Percentiles rank a stretch among this genome's conserved stretches.
phyloP scores from a whole-genome alignment of 2,329 filamentous ascomycete genomes.

The Exophiala alcalophila region DNA sequence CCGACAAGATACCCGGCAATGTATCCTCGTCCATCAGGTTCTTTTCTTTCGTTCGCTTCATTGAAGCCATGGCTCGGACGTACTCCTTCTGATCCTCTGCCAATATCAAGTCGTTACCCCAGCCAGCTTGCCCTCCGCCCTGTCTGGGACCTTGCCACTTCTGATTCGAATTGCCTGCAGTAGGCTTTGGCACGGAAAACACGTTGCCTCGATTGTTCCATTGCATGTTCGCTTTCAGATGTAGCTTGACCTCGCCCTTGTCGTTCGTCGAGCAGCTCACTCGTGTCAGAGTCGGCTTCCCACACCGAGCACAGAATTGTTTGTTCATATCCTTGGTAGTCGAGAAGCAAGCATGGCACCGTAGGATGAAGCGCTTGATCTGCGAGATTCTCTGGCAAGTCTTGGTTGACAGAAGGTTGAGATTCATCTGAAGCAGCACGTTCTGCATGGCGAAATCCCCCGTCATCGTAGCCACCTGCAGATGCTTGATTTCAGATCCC shows the following conservation, averaged over 20 bases:
- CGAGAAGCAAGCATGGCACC: slow-evolving; percentile 91
- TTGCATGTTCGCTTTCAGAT: slow-evolving; percentile 92
- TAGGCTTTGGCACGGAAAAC: slow-evolving; percentile 88
- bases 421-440: slow-evolving; percentile 88
- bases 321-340: slow-evolving; percentile 78
- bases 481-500: slow-evolving; percentile 57
- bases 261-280: slow-evolving; percentile 81
- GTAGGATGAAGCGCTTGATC: slow-evolving; percentile 82
- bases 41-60: slow-evolving; percentile 65
- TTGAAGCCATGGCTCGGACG: slow-evolving; percentile 59
- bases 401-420: slow-evolving; percentile 75
- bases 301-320: slow-evolving; percentile 91
- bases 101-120: slow-evolving; percentile 79
- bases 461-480: slow-evolving; percentile 88
- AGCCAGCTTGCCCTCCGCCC: slow-evolving; percentile 78
- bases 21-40: slow-evolving; percentile 96
- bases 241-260: slow-evolving; percentile 75
- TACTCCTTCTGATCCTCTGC: slow-evolving; percentile 98
- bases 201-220: slow-evolving; percentile 92
- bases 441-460: slow-evolving; percentile 99
- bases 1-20: slow-evolving; percentile 78
- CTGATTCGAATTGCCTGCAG: slow-evolving; percentile 75
- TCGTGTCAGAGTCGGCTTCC: slow-evolving; percentile 79
- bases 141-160: slow-evolving; percentile 56
- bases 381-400: slow-evolving; percentile 75